These are phyloP conservation scores for Dactylellina parvicollis DNA, from an alignment of 2,329 filamentous ascomycete species.

Conservation along the genomic window DNA sequence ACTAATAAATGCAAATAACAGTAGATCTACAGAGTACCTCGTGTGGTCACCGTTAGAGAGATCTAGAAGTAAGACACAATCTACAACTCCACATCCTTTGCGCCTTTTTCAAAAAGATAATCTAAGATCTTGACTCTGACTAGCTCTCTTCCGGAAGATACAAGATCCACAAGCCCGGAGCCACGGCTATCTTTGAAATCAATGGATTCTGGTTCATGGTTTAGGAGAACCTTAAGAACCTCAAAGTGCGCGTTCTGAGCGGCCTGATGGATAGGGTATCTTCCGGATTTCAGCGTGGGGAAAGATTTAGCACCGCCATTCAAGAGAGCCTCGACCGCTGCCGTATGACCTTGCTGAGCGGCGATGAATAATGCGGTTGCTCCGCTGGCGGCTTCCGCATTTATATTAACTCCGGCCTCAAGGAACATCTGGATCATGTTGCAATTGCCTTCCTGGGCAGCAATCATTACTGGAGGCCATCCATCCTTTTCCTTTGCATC, in stretches of 20 bases:
- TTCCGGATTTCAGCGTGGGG: neutral
- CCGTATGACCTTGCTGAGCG: slow-evolving; percentile 14
- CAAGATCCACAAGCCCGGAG: too few relatives aligned
- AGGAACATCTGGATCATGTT: slow-evolving; percentile 11
- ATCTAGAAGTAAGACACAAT: too few relatives aligned
- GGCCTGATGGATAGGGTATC: slow-evolving; percentile 6
- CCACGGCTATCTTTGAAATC: neutral
- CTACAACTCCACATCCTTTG: too few relatives aligned
- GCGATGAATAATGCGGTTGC: slow-evolving; percentile 14
- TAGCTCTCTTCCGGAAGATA: too few relatives aligned
- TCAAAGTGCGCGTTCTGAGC: slow-evolving; percentile 16
- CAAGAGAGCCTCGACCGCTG: neutral
- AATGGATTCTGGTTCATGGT: neutral
- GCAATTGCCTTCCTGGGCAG: slow-evolving; percentile 11
- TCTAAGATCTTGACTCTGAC: too few relatives aligned
- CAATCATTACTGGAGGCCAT: slow-evolving; percentile 9
- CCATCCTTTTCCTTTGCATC: slow-evolving; percentile 13
- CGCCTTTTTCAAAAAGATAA: too few relatives aligned
- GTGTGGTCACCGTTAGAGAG: too few relatives aligned
- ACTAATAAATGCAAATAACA: too few relatives aligned
- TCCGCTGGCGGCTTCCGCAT: neutral
- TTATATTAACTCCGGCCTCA: neutral
- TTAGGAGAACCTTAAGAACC: neutral
- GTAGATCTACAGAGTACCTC: too few relatives aligned
- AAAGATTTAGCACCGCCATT: neutral